Conservation (phyloP, 768 basidiomycete genomes). For the Aureoboletus auriporus region DNA sequence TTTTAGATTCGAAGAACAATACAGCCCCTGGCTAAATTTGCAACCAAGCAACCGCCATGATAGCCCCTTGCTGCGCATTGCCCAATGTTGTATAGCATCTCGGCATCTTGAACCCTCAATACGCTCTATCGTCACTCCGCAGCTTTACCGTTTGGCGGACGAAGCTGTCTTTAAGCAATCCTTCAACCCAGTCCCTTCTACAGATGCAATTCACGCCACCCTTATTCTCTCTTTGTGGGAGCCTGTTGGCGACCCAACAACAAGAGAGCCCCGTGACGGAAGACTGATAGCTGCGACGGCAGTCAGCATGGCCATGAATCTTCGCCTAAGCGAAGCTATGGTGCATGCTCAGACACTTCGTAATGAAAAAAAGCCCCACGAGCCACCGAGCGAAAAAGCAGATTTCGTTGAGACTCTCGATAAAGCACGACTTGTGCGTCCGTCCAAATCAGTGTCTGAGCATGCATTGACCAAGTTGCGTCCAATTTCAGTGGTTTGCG, state of each 20-base stretch:
- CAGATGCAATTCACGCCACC: constrained; percentile 39
- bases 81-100: constrained; percentile 44
- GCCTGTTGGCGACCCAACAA: constrained; percentile 33
- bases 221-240: constrained; percentile 43
- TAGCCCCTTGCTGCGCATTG: constrained; percentile 37
- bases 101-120: constrained; percentile 38
- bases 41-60: constrained; percentile 30
- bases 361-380: constrained; percentile 24
- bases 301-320: constrained; percentile 44
- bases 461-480: constrained; percentile 13
- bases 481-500: constrained; percentile 34
- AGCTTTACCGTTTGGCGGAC: constrained; percentile 39
- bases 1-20: constrained; percentile 39
- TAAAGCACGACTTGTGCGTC: constrained; percentile 37
- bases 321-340: constrained; percentile 37
- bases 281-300: constrained; percentile 39
- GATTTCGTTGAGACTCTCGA: constrained; percentile 33
- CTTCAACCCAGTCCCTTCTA: constrained; percentile 39
- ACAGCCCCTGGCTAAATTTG: constrained; percentile 42
- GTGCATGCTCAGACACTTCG: constrained; percentile 29
- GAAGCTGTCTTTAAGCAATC: constrained; percentile 36
- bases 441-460: constrained; percentile 2
- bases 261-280: constrained; percentile 34
- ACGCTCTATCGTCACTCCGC: constrained; percentile 35
- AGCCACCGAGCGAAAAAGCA: constrained; percentile 20